A percentile compares a stretch with the other conserved stretches of the same genome.
phyloP scores from a whole-genome alignment of 2,329 filamentous ascomycete species.

The Colletotrichum sp. region DNA sequence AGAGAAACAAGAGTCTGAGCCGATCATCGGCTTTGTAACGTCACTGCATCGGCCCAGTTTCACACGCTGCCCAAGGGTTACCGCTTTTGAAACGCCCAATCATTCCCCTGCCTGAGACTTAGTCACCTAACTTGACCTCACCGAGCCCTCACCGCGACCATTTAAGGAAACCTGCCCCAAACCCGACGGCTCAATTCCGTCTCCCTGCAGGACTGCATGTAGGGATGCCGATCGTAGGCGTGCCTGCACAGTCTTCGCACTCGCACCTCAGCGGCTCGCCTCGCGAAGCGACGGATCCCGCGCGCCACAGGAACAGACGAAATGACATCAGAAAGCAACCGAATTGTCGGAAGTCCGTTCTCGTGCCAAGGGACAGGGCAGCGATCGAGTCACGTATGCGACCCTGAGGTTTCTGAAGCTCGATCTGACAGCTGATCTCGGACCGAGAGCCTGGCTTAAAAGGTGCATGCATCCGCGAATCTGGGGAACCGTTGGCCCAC shows the following conservation, averaged over 20 bases:
- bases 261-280: not conserved
- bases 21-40: not conserved
- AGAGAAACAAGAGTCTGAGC: not conserved
- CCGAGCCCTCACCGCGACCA: not conserved
- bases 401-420: not conserved
- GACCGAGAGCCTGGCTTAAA: not conserved
- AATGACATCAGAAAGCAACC: constrained; percentile 6
- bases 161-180: not conserved
- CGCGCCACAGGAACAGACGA: not conserved
- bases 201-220: no score
- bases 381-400: not conserved
- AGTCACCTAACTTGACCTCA: not conserved
- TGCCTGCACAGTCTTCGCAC: not conserved
- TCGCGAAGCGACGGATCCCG: not conserved
- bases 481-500: not conserved
- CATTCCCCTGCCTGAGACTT: not conserved
- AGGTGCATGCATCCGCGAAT: not conserved
- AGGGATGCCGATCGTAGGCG: not conserved
- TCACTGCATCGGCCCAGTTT: not conserved
- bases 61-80: not conserved
- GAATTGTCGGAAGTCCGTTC: not conserved
- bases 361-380: not conserved
- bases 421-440: not conserved
- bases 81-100: not conserved
- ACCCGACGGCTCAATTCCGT: not conserved